A percentile compares a stretch with the other conserved stretches of the same genome.
Evolutionary conservation across 176 grass and related monocot species (phyloP).

Genomic region (Pontederia paniculata): DNA sequence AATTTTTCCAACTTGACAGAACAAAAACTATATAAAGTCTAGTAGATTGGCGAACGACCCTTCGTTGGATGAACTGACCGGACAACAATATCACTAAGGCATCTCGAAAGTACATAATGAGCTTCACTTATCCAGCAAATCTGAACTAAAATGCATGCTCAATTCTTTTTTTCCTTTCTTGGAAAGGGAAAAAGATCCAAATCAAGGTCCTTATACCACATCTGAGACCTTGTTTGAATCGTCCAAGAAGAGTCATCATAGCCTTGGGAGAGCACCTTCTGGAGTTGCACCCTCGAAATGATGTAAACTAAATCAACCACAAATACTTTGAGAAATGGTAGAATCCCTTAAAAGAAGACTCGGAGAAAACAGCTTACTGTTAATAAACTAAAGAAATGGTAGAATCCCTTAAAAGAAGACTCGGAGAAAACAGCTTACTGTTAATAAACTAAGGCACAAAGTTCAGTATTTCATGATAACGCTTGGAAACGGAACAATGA

Average conservation of each 20-base stretch:
- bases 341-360: too few relatives aligned
- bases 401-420: too few relatives aligned
- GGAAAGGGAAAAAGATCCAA: neutral
- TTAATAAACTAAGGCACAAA: too few relatives aligned
- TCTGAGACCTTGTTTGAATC: conserved; percentile 53
- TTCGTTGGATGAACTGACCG: neutral
- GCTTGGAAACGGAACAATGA: too few relatives aligned
- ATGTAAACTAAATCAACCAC: too few relatives aligned
- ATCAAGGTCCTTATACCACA: conserved; percentile 26
- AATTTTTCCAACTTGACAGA: too few relatives aligned
- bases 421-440: too few relatives aligned
- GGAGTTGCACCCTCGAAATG: conserved; percentile 70
- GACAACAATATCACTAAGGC: conserved; percentile 1
- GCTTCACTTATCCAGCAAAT: conserved; percentile 55
- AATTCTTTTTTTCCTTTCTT: conserved; percentile 7
- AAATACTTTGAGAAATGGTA: too few relatives aligned
- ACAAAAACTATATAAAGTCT: too few relatives aligned
- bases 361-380: too few relatives aligned
- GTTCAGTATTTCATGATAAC: too few relatives aligned
- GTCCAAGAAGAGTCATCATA: conserved; percentile 72
- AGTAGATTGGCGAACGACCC: neutral
- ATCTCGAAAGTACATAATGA: conserved; percentile 69
- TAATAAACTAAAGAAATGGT: too few relatives aligned
- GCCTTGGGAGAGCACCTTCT: conserved; percentile 62
- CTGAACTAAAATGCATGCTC: conserved; percentile 25